phyloP scores from a whole-genome alignment of 2,329 filamentous ascomycete species.

The Pseudopyricularia cyperi region DNA sequence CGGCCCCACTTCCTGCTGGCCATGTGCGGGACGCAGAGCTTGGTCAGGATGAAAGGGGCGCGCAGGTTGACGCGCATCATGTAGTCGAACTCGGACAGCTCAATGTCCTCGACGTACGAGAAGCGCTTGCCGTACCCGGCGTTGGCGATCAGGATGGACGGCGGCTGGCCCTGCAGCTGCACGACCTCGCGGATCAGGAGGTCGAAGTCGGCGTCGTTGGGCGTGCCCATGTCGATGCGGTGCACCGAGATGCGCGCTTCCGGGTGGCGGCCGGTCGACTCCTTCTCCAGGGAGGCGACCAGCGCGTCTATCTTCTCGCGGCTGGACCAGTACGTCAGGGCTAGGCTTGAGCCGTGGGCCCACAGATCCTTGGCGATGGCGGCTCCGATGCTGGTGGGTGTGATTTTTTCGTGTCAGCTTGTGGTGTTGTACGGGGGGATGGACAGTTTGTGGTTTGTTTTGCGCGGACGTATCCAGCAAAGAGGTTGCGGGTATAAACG shows the following conservation, averaged over 20 bases:
- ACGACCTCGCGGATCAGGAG: constrained; percentile 38
- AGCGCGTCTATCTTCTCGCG: constrained; percentile 14
- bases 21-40: constrained; percentile 49
- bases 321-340: constrained; percentile 18
- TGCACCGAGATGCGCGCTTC: constrained; percentile 33
- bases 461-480: no score
- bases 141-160: constrained; percentile 54
- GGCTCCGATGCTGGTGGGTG: constrained; percentile 13
- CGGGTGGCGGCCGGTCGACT: constrained; percentile 5
- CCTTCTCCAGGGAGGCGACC: constrained; percentile 10
- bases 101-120: constrained; percentile 40
- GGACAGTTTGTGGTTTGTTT: background rate
- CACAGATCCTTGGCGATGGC: constrained; percentile 19
- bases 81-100: constrained; percentile 50
- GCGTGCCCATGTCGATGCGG: constrained; percentile 39
- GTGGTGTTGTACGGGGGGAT: background rate
- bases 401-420: background rate
- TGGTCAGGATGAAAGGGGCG: constrained; percentile 48
- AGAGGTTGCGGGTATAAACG: background rate
- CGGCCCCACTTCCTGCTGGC: constrained; percentile 45
- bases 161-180: constrained; percentile 28
- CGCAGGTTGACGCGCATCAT: constrained; percentile 49
- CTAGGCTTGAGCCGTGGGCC: constrained; percentile 19
- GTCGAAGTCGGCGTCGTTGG: constrained; percentile 29
- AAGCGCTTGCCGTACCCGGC: constrained; percentile 54